Conservation (phyloP, 2,329 filamentous ascomycete genomes). For the Thermoascus crustaceus region DNA sequence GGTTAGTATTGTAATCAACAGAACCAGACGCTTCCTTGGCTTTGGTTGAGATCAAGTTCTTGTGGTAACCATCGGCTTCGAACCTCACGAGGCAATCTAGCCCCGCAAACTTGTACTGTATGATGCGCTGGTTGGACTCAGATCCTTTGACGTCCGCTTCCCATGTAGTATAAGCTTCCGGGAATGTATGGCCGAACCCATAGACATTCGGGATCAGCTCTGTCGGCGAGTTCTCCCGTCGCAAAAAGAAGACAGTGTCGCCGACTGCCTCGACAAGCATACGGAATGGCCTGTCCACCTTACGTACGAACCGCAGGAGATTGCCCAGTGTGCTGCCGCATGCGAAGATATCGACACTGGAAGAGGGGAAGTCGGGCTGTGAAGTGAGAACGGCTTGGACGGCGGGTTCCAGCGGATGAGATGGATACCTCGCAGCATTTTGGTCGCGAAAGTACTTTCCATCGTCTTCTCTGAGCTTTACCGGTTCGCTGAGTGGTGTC, state of each 20-base stretch:
- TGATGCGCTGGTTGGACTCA: constrained; percentile 53
- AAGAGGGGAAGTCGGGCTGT: constrained; percentile 27
- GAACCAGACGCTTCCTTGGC: no score
- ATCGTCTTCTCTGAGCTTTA: constrained; percentile 35
- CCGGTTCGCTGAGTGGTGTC: constrained; percentile 34
- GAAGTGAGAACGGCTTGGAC: constrained; percentile 35
- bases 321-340: constrained; percentile 56
- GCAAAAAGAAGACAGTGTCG: constrained; percentile 54
- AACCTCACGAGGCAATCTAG: constrained; percentile 47
- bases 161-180: constrained; percentile 59
- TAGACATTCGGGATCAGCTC: constrained; percentile 48
- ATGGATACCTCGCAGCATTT: constrained; percentile 25
- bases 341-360: constrained; percentile 47
- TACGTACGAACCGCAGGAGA: constrained; percentile 49
- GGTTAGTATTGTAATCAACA: no score
- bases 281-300: constrained; percentile 44
- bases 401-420: constrained; percentile 38
- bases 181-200: constrained; percentile 61
- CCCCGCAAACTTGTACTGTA: constrained; percentile 51
- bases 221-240: constrained; percentile 52
- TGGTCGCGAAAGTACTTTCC: constrained; percentile 41
- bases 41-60: not conserved
- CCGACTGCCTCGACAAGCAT: constrained; percentile 51
- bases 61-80: constrained; percentile 51
- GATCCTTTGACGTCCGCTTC: constrained; percentile 47